Evolutionary conservation across 495 filamentous ascomycete species (phyloP).

Genomic region (Monascus purpureus): DNA sequence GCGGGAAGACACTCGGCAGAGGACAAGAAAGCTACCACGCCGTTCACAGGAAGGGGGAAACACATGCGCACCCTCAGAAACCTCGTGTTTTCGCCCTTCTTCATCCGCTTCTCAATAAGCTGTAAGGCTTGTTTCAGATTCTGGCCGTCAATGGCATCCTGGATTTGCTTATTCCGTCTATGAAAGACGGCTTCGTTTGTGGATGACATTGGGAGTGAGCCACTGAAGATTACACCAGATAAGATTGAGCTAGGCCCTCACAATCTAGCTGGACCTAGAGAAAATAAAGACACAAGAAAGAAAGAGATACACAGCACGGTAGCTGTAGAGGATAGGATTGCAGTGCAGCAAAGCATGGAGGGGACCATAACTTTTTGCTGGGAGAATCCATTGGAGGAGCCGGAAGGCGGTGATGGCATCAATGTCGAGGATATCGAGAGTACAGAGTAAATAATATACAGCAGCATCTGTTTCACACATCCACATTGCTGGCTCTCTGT

Average conservation of each 20-base stretch:
- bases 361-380: neutral
- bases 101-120: slow-evolving; percentile 44
- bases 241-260: too few species aligned
- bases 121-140: slow-evolving; percentile 46
- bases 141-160: slow-evolving; percentile 42
- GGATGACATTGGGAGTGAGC: slow-evolving; percentile 16
- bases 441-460: too few species aligned
- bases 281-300: neutral
- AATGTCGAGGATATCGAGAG: neutral
- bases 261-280: neutral
- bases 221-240: too few species aligned
- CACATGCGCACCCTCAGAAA: slow-evolving; percentile 28
- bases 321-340: too few species aligned
- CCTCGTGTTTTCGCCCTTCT: slow-evolving; percentile 41
- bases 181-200: slow-evolving; percentile 29
- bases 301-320: too few species aligned
- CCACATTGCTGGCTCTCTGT: too few species aligned
- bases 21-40: too few species aligned
- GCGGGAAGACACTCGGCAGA: too few species aligned
- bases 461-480: too few species aligned
- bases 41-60: too few species aligned
- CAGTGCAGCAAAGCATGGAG: too few species aligned
- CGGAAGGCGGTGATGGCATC: slow-evolving; percentile 1
- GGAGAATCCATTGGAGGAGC: neutral
- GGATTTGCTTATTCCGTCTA: slow-evolving; percentile 43